phyloP scores from a whole-genome alignment of 805 yeast species.

The Scheffersomyces stipitis region DNA sequence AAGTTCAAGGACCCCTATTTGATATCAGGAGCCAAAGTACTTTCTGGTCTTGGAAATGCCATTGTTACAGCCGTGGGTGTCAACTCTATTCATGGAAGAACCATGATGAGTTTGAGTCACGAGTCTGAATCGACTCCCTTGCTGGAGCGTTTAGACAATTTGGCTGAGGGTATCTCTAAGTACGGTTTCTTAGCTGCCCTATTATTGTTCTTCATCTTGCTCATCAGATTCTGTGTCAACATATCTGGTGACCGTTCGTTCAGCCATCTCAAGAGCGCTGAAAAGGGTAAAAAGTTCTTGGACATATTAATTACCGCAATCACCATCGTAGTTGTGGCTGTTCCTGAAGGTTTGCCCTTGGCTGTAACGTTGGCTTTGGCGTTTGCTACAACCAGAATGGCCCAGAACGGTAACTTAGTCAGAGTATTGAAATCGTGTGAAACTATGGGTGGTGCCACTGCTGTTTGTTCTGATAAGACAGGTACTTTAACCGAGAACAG shows the following conservation, averaged over 20 bases:
- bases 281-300: slow-evolving; percentile 81
- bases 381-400: slow-evolving; percentile 98
- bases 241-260: slow-evolving; percentile 53
- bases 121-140: slow-evolving; percentile 88
- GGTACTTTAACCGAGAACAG: slow-evolving; percentile 94
- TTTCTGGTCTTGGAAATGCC: slow-evolving; percentile 84
- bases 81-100: slow-evolving; percentile 87
- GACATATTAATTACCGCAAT: slow-evolving; percentile 87
- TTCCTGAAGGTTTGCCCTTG: slow-evolving; percentile 98
- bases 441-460: slow-evolving; percentile 98
- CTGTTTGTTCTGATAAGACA: slow-evolving; percentile 95
- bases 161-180: slow-evolving; percentile 94
- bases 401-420: slow-evolving; percentile 93
- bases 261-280: slow-evolving; percentile 49
- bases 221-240: slow-evolving; percentile 69
- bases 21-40: slow-evolving; percentile 86
- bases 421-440: slow-evolving; percentile 92
- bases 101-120: slow-evolving; percentile 73
- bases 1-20: slow-evolving; percentile 72
- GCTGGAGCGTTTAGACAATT: slow-evolving; percentile 72
- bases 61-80: slow-evolving; percentile 88
- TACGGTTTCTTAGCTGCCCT: slow-evolving; percentile 87
- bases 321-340: slow-evolving; percentile 94
- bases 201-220: slow-evolving; percentile 74
- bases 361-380: slow-evolving; percentile 97